Conservation (phyloP, 805 yeast species). For the Helenozyma baotianmanensis region DNA sequence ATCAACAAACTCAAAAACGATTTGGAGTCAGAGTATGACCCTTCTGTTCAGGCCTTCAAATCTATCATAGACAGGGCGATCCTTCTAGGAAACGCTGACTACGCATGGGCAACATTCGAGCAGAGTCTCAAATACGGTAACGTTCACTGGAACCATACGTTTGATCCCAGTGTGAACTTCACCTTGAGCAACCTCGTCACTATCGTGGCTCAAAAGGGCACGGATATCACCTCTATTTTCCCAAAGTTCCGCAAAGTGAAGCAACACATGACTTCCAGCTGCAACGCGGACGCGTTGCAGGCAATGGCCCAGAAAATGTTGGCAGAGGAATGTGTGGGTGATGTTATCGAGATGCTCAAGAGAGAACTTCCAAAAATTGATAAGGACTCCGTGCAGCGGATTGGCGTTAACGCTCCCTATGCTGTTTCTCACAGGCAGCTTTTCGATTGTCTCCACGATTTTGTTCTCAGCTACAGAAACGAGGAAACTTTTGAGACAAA, state of each 20-base stretch:
- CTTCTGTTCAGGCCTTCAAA: conserved; percentile 17
- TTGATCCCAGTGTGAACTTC: conserved; percentile 9
- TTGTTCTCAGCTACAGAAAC: conserved; percentile 24
- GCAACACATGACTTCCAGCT: conserved; percentile 30
- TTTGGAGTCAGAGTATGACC: no score
- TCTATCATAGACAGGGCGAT: conserved; percentile 27
- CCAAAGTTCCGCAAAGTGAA: conserved; percentile 30
- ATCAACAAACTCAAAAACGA: no score
- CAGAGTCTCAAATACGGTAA: conserved; percentile 20
- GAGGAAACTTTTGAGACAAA: conserved; percentile 43
- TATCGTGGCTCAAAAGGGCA: conserved; percentile 27
- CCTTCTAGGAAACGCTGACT: conserved; percentile 9
- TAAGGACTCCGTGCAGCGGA: conserved; percentile 22
- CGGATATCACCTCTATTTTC: conserved; percentile 22
- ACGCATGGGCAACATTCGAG: conserved; percentile 27
- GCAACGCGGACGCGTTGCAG: conserved; percentile 26
- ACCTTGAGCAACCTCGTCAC: conserved; percentile 44
- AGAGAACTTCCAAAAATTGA: conserved; percentile 35
- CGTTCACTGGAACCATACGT: conserved; percentile 9
- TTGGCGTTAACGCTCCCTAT: conserved; percentile 23
- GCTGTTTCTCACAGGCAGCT: conserved; percentile 23
- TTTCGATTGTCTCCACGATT: conserved; percentile 26
- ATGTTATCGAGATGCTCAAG: conserved; percentile 36
- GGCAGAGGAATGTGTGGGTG: conserved; percentile 35
- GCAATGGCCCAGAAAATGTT: conserved; percentile 27